Conservation (phyloP, 1,139 yeast species). For the Starmera stellimalicola region DNA sequence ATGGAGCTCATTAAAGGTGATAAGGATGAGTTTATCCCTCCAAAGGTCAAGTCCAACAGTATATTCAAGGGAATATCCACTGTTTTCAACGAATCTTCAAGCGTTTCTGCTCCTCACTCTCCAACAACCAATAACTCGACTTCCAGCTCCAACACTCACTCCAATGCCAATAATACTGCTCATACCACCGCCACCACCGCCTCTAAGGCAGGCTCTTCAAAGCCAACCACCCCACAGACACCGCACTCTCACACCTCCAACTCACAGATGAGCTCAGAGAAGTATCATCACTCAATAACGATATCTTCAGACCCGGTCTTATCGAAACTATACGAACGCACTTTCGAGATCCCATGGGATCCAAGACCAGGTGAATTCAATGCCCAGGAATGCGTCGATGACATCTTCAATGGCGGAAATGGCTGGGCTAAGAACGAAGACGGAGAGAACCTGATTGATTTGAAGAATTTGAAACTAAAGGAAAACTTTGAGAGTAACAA, state of each 20-base stretch:
- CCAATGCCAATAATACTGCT: not conserved
- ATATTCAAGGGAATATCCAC: slow-evolving; percentile 13
- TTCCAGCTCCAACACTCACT: not conserved
- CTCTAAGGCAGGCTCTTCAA: not conserved
- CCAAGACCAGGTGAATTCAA: slow-evolving; percentile 63
- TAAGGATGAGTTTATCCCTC: slow-evolving; percentile 22
- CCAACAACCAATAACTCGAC: not conserved
- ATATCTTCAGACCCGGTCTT: slow-evolving; percentile 42
- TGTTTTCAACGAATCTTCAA: slow-evolving; percentile 9
- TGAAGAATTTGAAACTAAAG: slow-evolving; percentile 21
- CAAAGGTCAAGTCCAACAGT: slow-evolving; percentile 10
- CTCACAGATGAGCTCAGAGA: slow-evolving; percentile 5
- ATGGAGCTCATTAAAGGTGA: slow-evolving; percentile 37
- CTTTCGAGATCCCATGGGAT: slow-evolving; percentile 73
- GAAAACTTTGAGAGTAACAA: slow-evolving; percentile 2
- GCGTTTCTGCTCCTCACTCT: not conserved
- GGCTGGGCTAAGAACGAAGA: slow-evolving; percentile 53
- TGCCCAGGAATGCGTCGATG: slow-evolving; percentile 67
- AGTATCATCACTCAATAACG: slow-evolving; percentile 7
- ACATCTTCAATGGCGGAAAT: slow-evolving; percentile 64
- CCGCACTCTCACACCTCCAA: slow-evolving; percentile 2
- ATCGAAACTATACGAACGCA: slow-evolving; percentile 44
- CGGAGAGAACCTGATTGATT: slow-evolving; percentile 30
- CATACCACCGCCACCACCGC: not conserved
- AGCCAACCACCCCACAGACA: not conserved